Evolutionary conservation across 306 rosid genomes (phyloP).

Genomic region (Pyrus bretschneideri): DNA sequence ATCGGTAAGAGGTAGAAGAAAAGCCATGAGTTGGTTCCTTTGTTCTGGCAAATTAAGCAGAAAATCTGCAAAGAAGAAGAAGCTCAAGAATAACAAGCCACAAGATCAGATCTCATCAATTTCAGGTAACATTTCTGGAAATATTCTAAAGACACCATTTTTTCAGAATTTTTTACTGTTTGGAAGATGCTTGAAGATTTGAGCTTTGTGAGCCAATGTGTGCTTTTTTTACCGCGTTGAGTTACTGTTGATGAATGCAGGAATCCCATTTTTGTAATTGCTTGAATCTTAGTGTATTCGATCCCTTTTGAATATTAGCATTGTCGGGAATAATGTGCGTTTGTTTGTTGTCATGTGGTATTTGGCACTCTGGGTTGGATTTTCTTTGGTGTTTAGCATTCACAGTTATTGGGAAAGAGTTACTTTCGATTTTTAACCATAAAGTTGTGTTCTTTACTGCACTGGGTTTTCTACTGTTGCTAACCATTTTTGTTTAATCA

Average conservation of each 20-base stretch:
- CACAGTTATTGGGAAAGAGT: not conserved
- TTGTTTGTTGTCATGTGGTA: not conserved
- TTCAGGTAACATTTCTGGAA: slow-evolving; percentile 28
- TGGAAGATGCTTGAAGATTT: not conserved
- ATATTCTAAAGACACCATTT: not conserved
- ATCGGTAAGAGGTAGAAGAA: not conserved
- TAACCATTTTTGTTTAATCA: not conserved
- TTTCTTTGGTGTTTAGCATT: not conserved
- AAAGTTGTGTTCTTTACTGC: not conserved
- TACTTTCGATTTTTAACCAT: not conserved
- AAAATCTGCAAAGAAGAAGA: slow-evolving; percentile 27
- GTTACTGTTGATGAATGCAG: slow-evolving; percentile 6
- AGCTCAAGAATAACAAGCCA: slow-evolving; percentile 19
- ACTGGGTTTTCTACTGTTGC: not conserved
- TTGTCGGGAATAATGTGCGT: not conserved
- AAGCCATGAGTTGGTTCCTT: slow-evolving; percentile 42
- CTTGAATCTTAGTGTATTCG: slow-evolving; percentile 8
- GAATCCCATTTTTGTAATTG: not conserved
- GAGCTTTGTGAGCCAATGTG: not conserved
- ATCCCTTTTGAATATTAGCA: not conserved
- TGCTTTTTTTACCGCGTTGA: not conserved
- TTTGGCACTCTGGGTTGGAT: not conserved
- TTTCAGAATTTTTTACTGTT: not conserved
- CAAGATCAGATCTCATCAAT: slow-evolving; percentile 44
- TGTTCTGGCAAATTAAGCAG: slow-evolving; percentile 35